These are phyloP conservation scores for Coffea humblotiana DNA, from an alignment of 305 asterid genomes.

Conservation along the genomic window DNA sequence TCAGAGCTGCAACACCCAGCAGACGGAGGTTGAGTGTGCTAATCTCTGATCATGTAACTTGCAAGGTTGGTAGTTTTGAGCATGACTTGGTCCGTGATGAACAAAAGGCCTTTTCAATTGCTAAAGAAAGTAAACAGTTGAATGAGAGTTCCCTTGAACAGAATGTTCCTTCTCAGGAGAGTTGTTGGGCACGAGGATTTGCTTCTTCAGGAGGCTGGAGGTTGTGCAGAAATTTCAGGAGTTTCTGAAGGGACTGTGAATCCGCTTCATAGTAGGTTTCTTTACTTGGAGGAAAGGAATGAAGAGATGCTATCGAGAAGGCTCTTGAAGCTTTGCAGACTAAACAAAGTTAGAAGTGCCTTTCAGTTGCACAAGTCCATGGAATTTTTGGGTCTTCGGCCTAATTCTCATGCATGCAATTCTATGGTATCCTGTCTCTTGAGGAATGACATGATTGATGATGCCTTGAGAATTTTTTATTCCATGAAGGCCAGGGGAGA, in stretches of 20 bases:
- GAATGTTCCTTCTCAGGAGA: constrained; percentile 38
- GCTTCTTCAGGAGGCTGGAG: constrained; percentile 25
- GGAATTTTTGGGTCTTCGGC: constrained; percentile 55
- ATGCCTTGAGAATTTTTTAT: constrained; percentile 60
- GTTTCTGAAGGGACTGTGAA: constrained; percentile 14
- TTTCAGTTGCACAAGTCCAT: constrained; percentile 63
- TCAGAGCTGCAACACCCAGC: constrained; percentile 23
- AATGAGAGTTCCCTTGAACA: constrained; percentile 32
- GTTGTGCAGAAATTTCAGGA: constrained; percentile 14
- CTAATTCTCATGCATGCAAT: constrained; percentile 80
- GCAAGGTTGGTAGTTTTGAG: constrained; percentile 38
- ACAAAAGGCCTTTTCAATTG: constrained; percentile 19
- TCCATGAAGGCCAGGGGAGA: constrained; percentile 51
- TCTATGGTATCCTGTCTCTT: constrained; percentile 71
- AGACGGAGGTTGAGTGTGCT: constrained; percentile 6
- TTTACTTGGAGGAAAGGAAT: constrained; percentile 73
- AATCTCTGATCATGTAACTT: constrained; percentile 16
- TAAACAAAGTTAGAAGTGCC: constrained; percentile 69
- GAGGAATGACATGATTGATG: constrained; percentile 60
- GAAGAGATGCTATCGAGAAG: constrained; percentile 64
- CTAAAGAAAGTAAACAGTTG: constrained; percentile 30
- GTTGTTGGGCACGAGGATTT: constrained; percentile 11
- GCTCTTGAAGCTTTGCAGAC: constrained; percentile 77
- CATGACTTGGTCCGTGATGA: constrained; percentile 35
- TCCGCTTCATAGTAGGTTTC: constrained; percentile 37